Evolutionary conservation across 1,139 yeast species (phyloP).

Genomic region (Diutina neorugosa): DNA sequence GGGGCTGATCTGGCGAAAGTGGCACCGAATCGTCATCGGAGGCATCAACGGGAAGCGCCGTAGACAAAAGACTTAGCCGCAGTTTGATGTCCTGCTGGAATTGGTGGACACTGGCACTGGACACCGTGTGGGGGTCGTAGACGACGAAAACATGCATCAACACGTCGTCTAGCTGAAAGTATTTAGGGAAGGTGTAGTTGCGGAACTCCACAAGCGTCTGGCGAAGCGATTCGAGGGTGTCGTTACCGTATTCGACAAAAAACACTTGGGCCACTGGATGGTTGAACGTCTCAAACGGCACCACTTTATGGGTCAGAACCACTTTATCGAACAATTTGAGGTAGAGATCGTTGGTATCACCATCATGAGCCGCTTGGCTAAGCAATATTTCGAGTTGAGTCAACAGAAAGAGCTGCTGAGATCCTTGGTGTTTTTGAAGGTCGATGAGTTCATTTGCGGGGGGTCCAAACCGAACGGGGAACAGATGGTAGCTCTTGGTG

Average conservation of each 20-base stretch:
- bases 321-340: slow-evolving; percentile 47
- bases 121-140: slow-evolving; percentile 15
- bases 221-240: slow-evolving; percentile 35
- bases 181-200: slow-evolving; percentile 38
- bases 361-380: background rate
- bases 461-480: slow-evolving; percentile 34
- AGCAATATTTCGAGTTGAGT: background rate
- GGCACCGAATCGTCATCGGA: background rate
- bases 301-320: slow-evolving; percentile 47
- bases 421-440: slow-evolving; percentile 12
- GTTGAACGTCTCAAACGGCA: slow-evolving; percentile 80
- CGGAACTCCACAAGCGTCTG: slow-evolving; percentile 29
- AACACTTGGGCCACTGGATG: slow-evolving; percentile 80
- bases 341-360: slow-evolving; percentile 27
- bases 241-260: slow-evolving; percentile 39
- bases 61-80: slow-evolving; percentile 17
- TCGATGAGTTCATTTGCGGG: slow-evolving; percentile 28
- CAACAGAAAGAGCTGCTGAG: slow-evolving; percentile 7
- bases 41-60: slow-evolving; percentile 15
- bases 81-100: slow-evolving; percentile 22
- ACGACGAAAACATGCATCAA: slow-evolving; percentile 35
- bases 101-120: slow-evolving; percentile 11
- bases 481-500: slow-evolving; percentile 30
- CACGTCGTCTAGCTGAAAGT: slow-evolving; percentile 46
- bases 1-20: background rate